Evolutionary conservation across 2,329 filamentous ascomycete genomes (phyloP), one percentile per base, ranked within the genome.

Genomic region (Colletotrichum falcatum): DNA sequence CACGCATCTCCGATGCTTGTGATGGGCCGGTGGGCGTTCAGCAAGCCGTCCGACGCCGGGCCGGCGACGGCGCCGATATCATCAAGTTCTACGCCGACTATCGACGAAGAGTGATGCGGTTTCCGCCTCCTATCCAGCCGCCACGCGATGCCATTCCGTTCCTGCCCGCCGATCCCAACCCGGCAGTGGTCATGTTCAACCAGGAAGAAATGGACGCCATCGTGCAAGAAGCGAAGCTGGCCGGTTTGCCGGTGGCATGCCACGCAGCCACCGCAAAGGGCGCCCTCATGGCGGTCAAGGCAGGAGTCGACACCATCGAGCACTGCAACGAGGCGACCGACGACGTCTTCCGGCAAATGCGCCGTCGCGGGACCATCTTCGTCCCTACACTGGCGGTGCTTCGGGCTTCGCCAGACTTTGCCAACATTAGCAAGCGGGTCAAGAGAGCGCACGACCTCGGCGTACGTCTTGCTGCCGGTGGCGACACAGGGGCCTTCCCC

Each of bases 81-180:
- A 80, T 87, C 77, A 87, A 87, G 76, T 83, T 87, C 75, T 87
- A 85, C 68, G 85, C 83, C 20, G 85, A 87, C 72, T 86, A 86
- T 73, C 78, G 83, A 3, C 79, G 83, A 33, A 79, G 81, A 61
- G 76, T 80, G 1, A 79, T 86, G 78, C 79, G 84, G 4, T 85
- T 80, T 54, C 84, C 83, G 5, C 76, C 72, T 65, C 76, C 78
- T 63, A 46, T 65, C 0, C 59, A 39, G 26, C 65, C 65, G 4
- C 42, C 39, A 20, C 42, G 42, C 4, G 63, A 61, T 35, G 39
- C 44, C 16, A 60, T 60, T 20, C 78, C 60, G 62, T 83, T 83
- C 60, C 79, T 51, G 6, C 65, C 65, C 1, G 53, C 64, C 26
- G 76, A 77, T 8, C 78, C 78, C 4, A 85, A 84, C 61, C 83